Conservation (phyloP, 2,329 filamentous ascomycete species). For the Fusarium gaditjirri region DNA sequence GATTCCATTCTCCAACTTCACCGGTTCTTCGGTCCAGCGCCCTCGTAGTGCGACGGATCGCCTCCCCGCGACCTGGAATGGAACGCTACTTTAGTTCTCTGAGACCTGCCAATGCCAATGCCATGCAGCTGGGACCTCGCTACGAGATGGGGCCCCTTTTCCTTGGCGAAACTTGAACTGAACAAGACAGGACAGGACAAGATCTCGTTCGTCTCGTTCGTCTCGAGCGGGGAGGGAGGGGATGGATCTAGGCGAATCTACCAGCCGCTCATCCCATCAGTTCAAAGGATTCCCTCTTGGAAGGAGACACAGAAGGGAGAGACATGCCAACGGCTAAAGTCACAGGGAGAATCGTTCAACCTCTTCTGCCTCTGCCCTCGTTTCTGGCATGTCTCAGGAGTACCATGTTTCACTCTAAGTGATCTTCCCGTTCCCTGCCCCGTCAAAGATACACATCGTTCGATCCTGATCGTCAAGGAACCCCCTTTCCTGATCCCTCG, state of each 20-base stretch:
- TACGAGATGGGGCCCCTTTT: background rate
- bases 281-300: conserved; percentile 5
- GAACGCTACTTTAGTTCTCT: conserved; percentile 14
- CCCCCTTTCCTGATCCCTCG: conserved; percentile 23
- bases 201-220: conserved; percentile 24
- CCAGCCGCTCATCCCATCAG: conserved; percentile 1
- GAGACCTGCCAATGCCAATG: conserved; percentile 1
- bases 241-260: conserved; percentile 35
- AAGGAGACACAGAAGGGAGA: conserved; percentile 34
- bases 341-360: conserved; percentile 8
- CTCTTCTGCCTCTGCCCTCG: background rate
- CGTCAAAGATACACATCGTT: background rate
- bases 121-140: conserved; percentile 14
- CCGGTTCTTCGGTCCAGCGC: conserved; percentile 9
- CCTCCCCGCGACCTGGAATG: conserved; percentile 34
- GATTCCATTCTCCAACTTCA: conserved; percentile 13
- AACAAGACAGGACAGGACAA: conserved; percentile 3
- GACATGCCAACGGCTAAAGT: conserved; percentile 32
- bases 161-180: conserved; percentile 6
- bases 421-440: conserved; percentile 21
- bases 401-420: conserved; percentile 22
- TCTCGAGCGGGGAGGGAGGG: conserved; percentile 14
- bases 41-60: conserved; percentile 25
- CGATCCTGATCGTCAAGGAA: conserved; percentile 15
- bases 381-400: conserved; percentile 25